Evolutionary conservation across 208 protist species (phyloP).

Genomic region (Trypanosoma lewisi): DNA sequence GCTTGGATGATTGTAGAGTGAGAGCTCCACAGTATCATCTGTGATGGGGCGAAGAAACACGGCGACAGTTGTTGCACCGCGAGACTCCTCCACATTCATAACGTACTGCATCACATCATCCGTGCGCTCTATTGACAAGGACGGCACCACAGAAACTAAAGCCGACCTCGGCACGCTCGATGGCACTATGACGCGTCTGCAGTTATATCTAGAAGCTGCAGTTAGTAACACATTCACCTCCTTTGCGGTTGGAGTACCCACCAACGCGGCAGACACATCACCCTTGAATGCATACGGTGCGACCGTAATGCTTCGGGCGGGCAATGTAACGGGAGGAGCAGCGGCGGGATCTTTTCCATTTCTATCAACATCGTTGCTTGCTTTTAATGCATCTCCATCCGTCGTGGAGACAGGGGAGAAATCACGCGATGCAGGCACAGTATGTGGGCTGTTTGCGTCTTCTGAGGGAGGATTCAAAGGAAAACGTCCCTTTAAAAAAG

Average conservation of each 20-base stretch:
- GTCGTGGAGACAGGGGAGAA: constrained; percentile 15
- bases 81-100: constrained; percentile 34
- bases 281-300: constrained; percentile 36
- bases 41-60: constrained; percentile 36
- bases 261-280: constrained; percentile 51
- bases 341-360: background rate
- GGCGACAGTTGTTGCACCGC: constrained; percentile 41
- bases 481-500: background rate
- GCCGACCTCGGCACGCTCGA: constrained; percentile 21
- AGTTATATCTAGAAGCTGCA: constrained; percentile 60
- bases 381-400: constrained; percentile 10
- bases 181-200: constrained; percentile 56
- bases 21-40: constrained; percentile 37
- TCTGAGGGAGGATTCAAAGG: constrained; percentile 7
- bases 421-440: constrained; percentile 22
- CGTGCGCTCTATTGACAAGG: constrained; percentile 43
- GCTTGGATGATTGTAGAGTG: constrained; percentile 45
- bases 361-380: background rate
- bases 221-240: constrained; percentile 65
- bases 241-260: constrained; percentile 30
- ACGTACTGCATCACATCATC: constrained; percentile 47
- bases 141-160: constrained; percentile 40
- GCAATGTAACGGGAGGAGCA: background rate
- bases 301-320: background rate
- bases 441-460: constrained; percentile 15